A percentile compares a stretch with the other conserved stretches of the same genome.
These are phyloP conservation scores for Tetracladium maxilliforme DNA, from an alignment of 2,329 filamentous ascomycete genomes.

Conservation along the genomic window DNA sequence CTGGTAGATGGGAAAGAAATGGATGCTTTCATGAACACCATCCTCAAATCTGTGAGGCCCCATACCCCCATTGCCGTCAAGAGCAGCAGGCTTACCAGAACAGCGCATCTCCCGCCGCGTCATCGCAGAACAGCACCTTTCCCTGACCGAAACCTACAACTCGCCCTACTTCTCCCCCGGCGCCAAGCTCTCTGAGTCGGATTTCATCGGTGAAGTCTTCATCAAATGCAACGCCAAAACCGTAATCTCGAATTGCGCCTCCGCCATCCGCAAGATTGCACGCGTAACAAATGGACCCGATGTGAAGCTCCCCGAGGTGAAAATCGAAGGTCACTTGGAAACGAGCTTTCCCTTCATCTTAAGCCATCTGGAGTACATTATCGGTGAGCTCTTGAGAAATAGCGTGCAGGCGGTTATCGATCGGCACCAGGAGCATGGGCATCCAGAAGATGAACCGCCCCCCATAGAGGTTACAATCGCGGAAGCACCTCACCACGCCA, in stretches of 20 bases:
- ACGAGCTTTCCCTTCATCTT: slow-evolving; percentile 95
- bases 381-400: slow-evolving; percentile 88
- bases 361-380: slow-evolving; percentile 91
- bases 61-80: background rate
- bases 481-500: slow-evolving; percentile 87
- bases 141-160: slow-evolving; percentile 86
- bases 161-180: slow-evolving; percentile 80
- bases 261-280: slow-evolving; percentile 60
- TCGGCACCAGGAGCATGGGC: slow-evolving; percentile 33
- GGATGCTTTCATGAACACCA: slow-evolving; percentile 90
- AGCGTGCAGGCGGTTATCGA: slow-evolving; percentile 88
- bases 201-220: slow-evolving; percentile 93
- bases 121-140: slow-evolving; percentile 93
- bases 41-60: slow-evolving; percentile 63
- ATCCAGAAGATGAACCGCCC: slow-evolving; percentile 34
- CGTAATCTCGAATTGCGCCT: slow-evolving; percentile 71
- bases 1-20: slow-evolving; percentile 69
- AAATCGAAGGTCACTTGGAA: slow-evolving; percentile 68
- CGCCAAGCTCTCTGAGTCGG: slow-evolving; percentile 54
- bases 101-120: slow-evolving; percentile 88
- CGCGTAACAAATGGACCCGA: slow-evolving; percentile 59
- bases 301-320: slow-evolving; percentile 64
- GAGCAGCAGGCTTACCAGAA: slow-evolving; percentile 1
- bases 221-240: slow-evolving; percentile 84
- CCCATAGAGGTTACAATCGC: slow-evolving; percentile 92